Evolutionary conservation across 768 basidiomycete species (phyloP).

Genomic region (Serpula lacrymans): DNA sequence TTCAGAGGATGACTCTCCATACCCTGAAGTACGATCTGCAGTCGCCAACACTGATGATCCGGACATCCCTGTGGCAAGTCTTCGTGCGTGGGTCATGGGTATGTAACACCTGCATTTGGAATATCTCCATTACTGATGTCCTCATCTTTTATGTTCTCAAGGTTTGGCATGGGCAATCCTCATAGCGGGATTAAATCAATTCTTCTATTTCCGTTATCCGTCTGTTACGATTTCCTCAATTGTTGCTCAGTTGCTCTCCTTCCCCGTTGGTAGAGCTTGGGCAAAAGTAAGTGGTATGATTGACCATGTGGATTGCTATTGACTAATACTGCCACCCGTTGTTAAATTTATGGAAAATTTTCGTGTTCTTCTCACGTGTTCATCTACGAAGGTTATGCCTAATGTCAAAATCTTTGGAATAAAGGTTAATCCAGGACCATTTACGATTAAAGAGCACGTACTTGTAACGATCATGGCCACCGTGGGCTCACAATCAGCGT

Average conservation of each 20-base stretch:
- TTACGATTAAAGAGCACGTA: constrained; percentile 74
- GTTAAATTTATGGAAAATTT: too few species aligned
- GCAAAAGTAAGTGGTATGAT: too few species aligned
- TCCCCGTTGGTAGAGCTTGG: constrained; percentile 62
- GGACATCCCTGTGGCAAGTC: constrained; percentile 48
- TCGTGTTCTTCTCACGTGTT: too few species aligned
- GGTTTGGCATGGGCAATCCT: constrained; percentile 51
- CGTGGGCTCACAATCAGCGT: constrained; percentile 30
- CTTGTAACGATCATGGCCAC: constrained; percentile 42
- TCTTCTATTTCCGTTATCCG: constrained; percentile 31
- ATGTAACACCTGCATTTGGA: constrained; percentile 22
- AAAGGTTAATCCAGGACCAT: constrained; percentile 63
- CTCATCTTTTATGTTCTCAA: constrained; percentile 41
- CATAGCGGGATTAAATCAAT: constrained; percentile 45
- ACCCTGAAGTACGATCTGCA: constrained; percentile 58
- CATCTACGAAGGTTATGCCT: constrained; percentile 45
- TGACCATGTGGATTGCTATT: too few species aligned
- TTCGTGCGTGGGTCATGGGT: constrained; percentile 69
- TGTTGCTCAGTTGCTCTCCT: constrained; percentile 67
- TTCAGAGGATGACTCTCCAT: constrained; percentile 55
- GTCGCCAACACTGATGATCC: constrained; percentile 64
- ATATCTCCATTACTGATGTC: background rate
- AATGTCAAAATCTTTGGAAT: constrained; percentile 50
- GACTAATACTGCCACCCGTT: too few species aligned
- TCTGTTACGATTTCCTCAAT: constrained; percentile 19